Base-by-base conservation (phyloP, 306 rosid genomes). In the Notholithocarpus densiflorus region DNA sequence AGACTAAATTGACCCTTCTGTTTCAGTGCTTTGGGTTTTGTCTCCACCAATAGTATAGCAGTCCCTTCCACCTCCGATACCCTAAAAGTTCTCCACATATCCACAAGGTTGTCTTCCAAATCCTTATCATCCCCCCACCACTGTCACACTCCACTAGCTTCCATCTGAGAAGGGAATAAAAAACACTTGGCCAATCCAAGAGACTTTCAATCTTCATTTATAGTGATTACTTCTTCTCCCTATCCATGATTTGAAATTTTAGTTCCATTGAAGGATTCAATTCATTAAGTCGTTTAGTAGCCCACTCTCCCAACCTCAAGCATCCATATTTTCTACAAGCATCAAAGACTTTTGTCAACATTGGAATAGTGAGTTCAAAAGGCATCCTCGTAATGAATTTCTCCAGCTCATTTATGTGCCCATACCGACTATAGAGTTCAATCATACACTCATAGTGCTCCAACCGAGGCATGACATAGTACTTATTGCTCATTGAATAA, bases 381-480 rank as follows among this genome's bases (percentile, higher is more conserved):
- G 89, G 87, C 91, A 91, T 87, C 32, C 79, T 87, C 75, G 75
- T 89, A 56, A 88, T 71, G 84, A 91, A 88, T 61, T 17, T 83
- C 78, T 93, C 94, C 13, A 93, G 97, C 77, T 89, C 90, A 60
- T 82, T 84, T 88, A 90, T 86, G 85, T 32, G 82, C 56, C 91
- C 92, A 75, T 88, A 78, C 70, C 73, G 83, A 60, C 87, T 78
- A 60, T 85, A 90, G 62, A 93, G 94, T 84, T 93, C 91, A 26
- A 93, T 84, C 96, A 93, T 88, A 85, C 89, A 82, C 55, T 90
- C 89, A 54, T 89, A 85, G 84, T 92, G 97, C 82, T 90, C 96
- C 45, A 90, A 14, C 77, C 84, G 81, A 73, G 96, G 94, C 60
- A 85, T 77, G 78, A 93, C 80, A 69, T 57, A 76, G 73, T 85